These are phyloP conservation scores for Cokeromyces recurvatus DNA, from an alignment of 371 early-diverging fungal genomes.

Conservation along the genomic window DNA sequence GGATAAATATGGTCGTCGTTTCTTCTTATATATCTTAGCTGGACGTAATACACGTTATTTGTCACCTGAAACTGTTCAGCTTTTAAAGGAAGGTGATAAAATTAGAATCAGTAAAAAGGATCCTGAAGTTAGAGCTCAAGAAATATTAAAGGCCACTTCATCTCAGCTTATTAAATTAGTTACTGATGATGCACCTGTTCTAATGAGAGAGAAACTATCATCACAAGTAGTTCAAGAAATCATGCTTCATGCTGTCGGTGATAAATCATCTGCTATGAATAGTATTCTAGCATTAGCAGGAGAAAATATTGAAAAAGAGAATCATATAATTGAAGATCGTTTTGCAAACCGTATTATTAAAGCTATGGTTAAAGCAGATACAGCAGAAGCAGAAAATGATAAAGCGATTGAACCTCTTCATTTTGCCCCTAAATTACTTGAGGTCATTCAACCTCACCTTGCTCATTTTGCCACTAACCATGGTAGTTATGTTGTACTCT, in stretches of 20 bases:
- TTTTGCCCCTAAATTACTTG: conserved; percentile 43
- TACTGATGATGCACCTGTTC: conserved; percentile 39
- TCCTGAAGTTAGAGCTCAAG: conserved; percentile 54
- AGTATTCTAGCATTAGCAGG: conserved; percentile 44
- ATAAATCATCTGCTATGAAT: conserved; percentile 44
- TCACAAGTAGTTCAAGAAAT: conserved; percentile 71
- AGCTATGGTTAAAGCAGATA: conserved; percentile 54
- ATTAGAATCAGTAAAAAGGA: conserved; percentile 76
- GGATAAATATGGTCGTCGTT: conserved; percentile 73
- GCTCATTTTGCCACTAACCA: conserved; percentile 38
- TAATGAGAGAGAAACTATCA: conserved; percentile 60
- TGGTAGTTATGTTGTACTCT: conserved; percentile 55
- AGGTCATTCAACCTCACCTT: conserved; percentile 34
- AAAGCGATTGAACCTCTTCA: conserved; percentile 40
- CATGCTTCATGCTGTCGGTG: conserved; percentile 62
- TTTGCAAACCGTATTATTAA: conserved; percentile 59
- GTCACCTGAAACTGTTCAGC: conserved; percentile 57
- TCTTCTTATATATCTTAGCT: conserved; percentile 66
- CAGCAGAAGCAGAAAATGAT: conserved; percentile 49
- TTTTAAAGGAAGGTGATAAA: conserved; percentile 58
- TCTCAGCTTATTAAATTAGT: conserved; percentile 59
- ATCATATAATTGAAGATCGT: conserved; percentile 51
- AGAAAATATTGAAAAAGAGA: conserved; percentile 46
- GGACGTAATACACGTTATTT: conserved; percentile 72
- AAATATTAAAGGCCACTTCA: conserved; percentile 57